Evolutionary conservation across 345 rosid genomes (phyloP).

Genomic region (Chamaenerion angustifolium): DNA sequence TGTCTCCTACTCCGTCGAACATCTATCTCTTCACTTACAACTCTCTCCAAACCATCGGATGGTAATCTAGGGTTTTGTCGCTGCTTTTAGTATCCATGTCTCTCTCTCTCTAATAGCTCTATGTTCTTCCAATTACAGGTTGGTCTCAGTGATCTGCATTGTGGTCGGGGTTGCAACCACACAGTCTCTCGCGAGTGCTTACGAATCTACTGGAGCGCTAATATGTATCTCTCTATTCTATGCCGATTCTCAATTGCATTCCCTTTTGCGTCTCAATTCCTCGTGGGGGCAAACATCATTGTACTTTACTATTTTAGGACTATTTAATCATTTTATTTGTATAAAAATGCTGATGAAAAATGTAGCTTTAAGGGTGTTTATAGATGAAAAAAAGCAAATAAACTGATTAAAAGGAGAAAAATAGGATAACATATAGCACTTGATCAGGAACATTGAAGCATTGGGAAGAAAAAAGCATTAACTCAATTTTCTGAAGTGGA

Average conservation of each 20-base stretch:
- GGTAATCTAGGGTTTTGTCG: slow-evolving; percentile 18
- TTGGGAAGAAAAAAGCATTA: too few species aligned
- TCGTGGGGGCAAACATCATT: too few species aligned
- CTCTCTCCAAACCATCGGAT: slow-evolving; percentile 50
- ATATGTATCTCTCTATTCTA: slow-evolving; percentile 28
- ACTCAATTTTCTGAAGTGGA: too few species aligned
- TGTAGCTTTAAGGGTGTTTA: too few species aligned
- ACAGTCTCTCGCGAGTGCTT: slow-evolving; percentile 34
- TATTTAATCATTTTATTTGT: too few species aligned
- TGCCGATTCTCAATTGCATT: neutral
- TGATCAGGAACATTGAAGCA: too few species aligned
- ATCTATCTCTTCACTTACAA: slow-evolving; percentile 65
- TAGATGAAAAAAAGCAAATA: too few species aligned
- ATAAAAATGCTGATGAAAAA: too few species aligned
- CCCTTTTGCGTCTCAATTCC: neutral
- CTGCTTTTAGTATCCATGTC: neutral
- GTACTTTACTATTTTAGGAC: too few species aligned
- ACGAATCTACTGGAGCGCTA: slow-evolving; percentile 53
- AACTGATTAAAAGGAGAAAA: too few species aligned
- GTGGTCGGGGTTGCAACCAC: slow-evolving; percentile 17
- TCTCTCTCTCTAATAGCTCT: neutral
- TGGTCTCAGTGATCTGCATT: slow-evolving; percentile 31
- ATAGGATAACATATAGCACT: too few species aligned
- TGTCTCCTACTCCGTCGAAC: slow-evolving; percentile 17
- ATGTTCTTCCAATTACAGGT: slow-evolving; percentile 20